Evolutionary conservation across 345 rosid species (phyloP).

Genomic region (Noccaea caerulescens): DNA sequence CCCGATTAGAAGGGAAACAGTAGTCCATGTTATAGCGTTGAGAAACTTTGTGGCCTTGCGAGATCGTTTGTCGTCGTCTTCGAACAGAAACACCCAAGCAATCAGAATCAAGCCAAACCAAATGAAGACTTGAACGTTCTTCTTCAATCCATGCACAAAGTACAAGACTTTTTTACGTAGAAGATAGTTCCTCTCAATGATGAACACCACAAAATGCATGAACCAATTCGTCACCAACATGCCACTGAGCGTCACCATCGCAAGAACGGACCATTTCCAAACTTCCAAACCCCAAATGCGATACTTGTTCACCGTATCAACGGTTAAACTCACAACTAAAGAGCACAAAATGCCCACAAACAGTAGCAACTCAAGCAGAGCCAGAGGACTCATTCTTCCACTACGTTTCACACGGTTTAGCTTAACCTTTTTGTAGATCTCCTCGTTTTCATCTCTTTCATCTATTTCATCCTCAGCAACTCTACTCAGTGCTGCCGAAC

Average conservation of each 20-base stretch:
- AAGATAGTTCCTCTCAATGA: conserved; percentile 78
- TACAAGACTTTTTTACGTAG: conserved; percentile 78
- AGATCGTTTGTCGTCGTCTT: conserved; percentile 50
- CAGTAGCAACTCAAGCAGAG: conserved; percentile 56
- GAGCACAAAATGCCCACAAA: conserved; percentile 47
- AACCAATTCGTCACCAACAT: conserved; percentile 74
- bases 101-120: conserved; percentile 72
- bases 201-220: conserved; percentile 70
- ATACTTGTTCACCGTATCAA: conserved; percentile 41
- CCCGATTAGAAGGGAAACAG: conserved; percentile 61
- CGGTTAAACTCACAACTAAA: conserved; percentile 66
- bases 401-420: conserved; percentile 46
- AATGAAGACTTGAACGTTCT: conserved; percentile 75
- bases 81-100: conserved; percentile 70
- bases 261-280: conserved; percentile 90
- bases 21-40: conserved; percentile 62
- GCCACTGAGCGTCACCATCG: conserved; percentile 76
- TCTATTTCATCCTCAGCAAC: conserved; percentile 48
- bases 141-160: conserved; percentile 92
- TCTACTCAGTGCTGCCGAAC: conserved; percentile 46
- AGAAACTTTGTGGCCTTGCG: conserved; percentile 51
- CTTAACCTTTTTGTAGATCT: conserved; percentile 63
- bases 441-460: conserved; percentile 56
- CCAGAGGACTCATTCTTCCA: conserved; percentile 42
- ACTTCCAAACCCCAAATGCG: conserved; percentile 61